Base-by-base conservation (phyloP, 225 moss, liverwort and hornwort genomes). In the Asterella californica region DNA sequence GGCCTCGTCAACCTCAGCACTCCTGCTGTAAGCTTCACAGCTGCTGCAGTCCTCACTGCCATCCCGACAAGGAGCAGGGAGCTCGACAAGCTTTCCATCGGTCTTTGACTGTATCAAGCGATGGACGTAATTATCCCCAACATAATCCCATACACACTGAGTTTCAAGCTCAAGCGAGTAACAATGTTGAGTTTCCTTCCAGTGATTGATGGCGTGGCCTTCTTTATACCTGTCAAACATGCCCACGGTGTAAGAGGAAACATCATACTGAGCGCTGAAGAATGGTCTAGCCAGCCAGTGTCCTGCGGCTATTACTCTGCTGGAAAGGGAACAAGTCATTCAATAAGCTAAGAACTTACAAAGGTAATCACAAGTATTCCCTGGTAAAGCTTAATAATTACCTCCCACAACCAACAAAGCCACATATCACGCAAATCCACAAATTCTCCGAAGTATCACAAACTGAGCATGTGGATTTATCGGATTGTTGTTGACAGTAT, bases 371-470 rank as follows among this genome's bases (percentile, higher is more conserved):
- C n/a, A n/a, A 61, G n/a, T n/a, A 42, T 7, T 7, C 42, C 42
- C 42, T 7, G 42, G 42, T 61, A n/a, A 61, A 21, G 60, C n/a
- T 3, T 19, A 22, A 4, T 32, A 18, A 36, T 59, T 66, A 95
- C 95, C 96, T 90, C 74, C 99, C 99, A 85, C 99, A 95, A 75
- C 99, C 95, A 73, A 99, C 93, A 81, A 99, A 95, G 69, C 99
- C 95, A 88, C 99, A 99, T 65, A 99, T 93, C 36, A 99, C 99
- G 64, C 99, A 99, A 29, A 99, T 99, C 99, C 99, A 99, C 49
- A 99, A 87, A 82, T 92, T 92, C 87, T 99, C 95, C 64, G 95
- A 84, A 70, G 92, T 90, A 63, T 92, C 93, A 85, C 99, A 99
- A 38, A 93, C 89, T 34, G 92, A 93, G 84, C 95, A 99, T 24